Percentiles rank a stretch among this genome's conserved stretches.
These are phyloP conservation scores for Rubia yunnanensis DNA, from an alignment of 257 asterid species.

Conservation along the genomic window DNA sequence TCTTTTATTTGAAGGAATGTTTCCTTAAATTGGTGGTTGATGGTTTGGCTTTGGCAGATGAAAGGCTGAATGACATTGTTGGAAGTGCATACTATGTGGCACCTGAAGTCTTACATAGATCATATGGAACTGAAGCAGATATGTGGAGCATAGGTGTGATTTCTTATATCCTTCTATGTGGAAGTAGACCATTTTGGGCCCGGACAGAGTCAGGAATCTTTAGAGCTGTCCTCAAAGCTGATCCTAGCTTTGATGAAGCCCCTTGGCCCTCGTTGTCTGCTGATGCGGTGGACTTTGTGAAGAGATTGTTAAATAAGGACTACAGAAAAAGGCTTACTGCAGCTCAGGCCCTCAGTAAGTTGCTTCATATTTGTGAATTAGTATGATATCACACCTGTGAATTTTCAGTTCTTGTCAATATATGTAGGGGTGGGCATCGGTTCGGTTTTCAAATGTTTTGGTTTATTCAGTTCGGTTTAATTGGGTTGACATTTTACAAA, in stretches of 20 bases:
- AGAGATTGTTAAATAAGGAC: slow-evolving; percentile 74
- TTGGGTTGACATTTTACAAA: too few species aligned
- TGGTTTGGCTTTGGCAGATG: slow-evolving; percentile 37
- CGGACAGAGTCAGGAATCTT: slow-evolving; percentile 74
- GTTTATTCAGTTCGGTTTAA: too few species aligned
- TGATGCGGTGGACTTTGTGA: slow-evolving; percentile 81
- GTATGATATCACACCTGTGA: neutral
- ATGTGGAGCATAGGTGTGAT: slow-evolving; percentile 98
- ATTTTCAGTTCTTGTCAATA: too few species aligned
- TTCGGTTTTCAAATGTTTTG: too few species aligned
- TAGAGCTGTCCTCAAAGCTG: slow-evolving; percentile 57
- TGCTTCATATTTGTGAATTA: slow-evolving; percentile 1
- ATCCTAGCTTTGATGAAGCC: slow-evolving; percentile 68
- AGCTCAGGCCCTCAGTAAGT: slow-evolving; percentile 85
- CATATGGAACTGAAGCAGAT: slow-evolving; percentile 91
- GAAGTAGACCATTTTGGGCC: slow-evolving; percentile 81
- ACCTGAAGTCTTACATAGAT: slow-evolving; percentile 76
- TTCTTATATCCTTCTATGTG: slow-evolving; percentile 82
- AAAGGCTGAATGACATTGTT: slow-evolving; percentile 81
- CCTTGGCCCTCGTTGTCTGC: slow-evolving; percentile 81
- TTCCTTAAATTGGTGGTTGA: slow-evolving; percentile 15
- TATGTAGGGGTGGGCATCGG: too few species aligned
- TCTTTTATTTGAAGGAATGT: neutral
- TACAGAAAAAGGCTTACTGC: slow-evolving; percentile 84
- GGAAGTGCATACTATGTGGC: slow-evolving; percentile 89